Evolutionary conservation across 2,329 filamentous ascomycete genomes (phyloP), one percentile per base, ranked within the genome.

Genomic region (Aspergillus brunneoviolaceus): DNA sequence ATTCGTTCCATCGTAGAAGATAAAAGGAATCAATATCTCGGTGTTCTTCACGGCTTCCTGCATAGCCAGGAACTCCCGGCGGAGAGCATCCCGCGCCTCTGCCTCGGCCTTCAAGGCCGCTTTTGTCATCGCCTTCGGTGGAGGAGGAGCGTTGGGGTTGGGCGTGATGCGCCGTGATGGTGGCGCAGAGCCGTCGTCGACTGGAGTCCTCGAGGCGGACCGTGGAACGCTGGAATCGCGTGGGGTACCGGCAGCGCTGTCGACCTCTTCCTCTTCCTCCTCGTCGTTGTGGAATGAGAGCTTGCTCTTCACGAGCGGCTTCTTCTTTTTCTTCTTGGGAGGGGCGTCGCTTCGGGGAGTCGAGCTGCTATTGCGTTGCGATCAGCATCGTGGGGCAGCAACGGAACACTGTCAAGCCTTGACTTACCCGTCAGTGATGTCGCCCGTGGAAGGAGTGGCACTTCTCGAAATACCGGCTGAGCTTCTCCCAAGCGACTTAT

Each of bases 1-100:
- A 73, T 96, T 94, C 23, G 91, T 91, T 16, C 95, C 95, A 67
- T 98, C 94, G 78, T 97, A 98, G 73, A 98, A 98, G 3, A 98
- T 91, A 75, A 98, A 99, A 0, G 95, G 95, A 33, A 99, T 89
- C 16, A 90, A 84, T 57, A 99, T 90, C 71, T 97, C 93, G 9
- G 92, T 93, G 21, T 87, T 86, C 78, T 96, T 96, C 65, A 98
- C 90, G 0, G 88, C 86, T 63, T 96, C 91, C 73, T 97, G 95
- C 60, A 94, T 84, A 10, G 81, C 81, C 50, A 96, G 74, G 69
- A 96, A 99, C 71, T 98, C 89, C 63, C 89, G 90, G 10, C 90
- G 84, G 53, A 94, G 79, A 14, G 84, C 77, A 68, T 95, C 91
- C 64, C 90, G 84, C 65, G 92, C 87, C 58, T 89, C 85, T 4